Base-by-base conservation (phyloP, 2,329 filamentous ascomycete genomes). In the Cephalotrichum gorgonifer region DNA sequence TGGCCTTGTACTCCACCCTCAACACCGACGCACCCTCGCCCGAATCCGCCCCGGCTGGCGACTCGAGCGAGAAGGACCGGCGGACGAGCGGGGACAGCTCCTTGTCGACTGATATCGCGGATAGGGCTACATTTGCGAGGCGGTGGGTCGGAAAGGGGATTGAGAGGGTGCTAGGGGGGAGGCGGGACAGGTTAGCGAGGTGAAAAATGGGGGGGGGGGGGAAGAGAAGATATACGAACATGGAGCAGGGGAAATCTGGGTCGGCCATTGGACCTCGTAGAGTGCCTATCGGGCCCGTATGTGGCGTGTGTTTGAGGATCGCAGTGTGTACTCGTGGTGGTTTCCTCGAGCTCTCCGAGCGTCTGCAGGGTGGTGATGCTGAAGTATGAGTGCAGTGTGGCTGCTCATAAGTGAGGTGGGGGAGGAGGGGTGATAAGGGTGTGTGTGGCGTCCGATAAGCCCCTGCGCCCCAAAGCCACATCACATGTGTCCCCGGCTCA, bases 21-120 rank as follows among this genome's bases (percentile, higher is more conserved):
- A 97, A 72, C 4, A 90, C 66, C 22, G 60, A 66, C 17, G 63
- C 58, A 4, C 12, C 33, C 11, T 30, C 14, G 26, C 23, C 33
- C 2, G 15, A 14, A 38, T 62, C 61, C 26, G 55, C 51, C 23
- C 52, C 50, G 8, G 38, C 43, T 11, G 55, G 51, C 25, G 56
- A 52, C 51, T 25, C 56, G 45, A 88, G 71, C 38, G 75, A 72
- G 55, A 96, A 84, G 2, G 75, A 72, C 50, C 91, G 82, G 43
- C 74, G 77, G 49, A 97, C 91, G 11, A 93, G 78, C 14, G 86
- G 79, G 1, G 91, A 97, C 45, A 97, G 77, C 64, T 98, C 93
- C 53, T 83, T 77, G 67, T 98, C 93, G 57, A 97, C 90, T 51
- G 83, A 74, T 41, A 97, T 76, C 35, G 88, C 79, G 57, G 78